Conservation (phyloP, 2,329 filamentous ascomycete species). For the Venturiaceae sp. region DNA sequence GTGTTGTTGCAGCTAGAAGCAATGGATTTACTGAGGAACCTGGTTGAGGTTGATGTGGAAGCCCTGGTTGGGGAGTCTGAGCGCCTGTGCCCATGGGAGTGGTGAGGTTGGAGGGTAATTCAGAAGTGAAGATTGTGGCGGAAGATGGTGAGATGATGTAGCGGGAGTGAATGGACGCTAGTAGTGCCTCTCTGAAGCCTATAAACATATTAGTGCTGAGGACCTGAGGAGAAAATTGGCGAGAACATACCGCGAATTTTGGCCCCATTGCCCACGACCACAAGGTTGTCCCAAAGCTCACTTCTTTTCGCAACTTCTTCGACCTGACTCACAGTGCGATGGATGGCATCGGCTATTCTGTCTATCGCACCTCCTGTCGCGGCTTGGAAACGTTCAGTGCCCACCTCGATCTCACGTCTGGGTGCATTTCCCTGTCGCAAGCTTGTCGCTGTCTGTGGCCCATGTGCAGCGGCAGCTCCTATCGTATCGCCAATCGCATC, state of each 20-base stretch:
- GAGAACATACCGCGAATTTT: constrained; percentile 44
- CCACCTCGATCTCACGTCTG: constrained; percentile 62
- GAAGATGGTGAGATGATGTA: constrained; percentile 88
- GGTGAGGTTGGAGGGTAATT: constrained; percentile 86
- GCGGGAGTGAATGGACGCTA: constrained; percentile 68
- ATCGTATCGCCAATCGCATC: constrained; percentile 17
- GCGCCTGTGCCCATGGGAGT: constrained; percentile 85
- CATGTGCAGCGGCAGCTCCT: constrained; percentile 18
- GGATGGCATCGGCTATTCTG: constrained; percentile 73
- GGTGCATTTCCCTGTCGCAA: constrained; percentile 26
- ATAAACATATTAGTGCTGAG: constrained; percentile 19
- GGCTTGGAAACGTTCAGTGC: constrained; percentile 60
- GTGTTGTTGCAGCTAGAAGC: constrained; percentile 80
- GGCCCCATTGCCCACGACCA: constrained; percentile 84
- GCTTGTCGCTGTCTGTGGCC: constrained; percentile 30
- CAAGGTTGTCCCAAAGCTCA: constrained; percentile 82
- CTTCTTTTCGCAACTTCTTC: constrained; percentile 77
- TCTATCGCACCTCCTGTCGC: constrained; percentile 65
- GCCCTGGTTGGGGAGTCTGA: constrained; percentile 67
- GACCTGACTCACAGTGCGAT: constrained; percentile 72
- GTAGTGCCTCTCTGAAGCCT: constrained; percentile 82
- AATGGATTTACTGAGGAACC: constrained; percentile 74
- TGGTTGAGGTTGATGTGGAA: constrained; percentile 35
- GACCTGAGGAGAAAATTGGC: constrained; percentile 31
- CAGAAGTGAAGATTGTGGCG: constrained; percentile 93